Evolutionary conservation across 345 rosid genomes (phyloP), one percentile per base, ranked within the genome.

Genomic region (Pistacia vera): DNA sequence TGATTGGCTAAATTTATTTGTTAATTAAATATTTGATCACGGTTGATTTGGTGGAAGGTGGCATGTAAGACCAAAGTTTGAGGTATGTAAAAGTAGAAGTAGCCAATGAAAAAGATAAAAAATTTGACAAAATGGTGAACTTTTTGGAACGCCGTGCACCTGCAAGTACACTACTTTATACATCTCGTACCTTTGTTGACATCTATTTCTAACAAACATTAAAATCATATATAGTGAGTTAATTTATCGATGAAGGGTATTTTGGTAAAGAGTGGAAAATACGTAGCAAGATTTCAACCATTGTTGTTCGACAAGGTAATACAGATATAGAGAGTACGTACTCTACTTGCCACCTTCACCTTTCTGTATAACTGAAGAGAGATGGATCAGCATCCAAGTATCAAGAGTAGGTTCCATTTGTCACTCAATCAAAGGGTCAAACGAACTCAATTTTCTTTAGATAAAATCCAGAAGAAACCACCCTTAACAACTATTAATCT

Each of bases 401-500:
- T 69, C 8, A 52, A 33, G 78, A 25, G 46, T 76, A 59, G 73
- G 67, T 76, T 72, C 28, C 81, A 77, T 66, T 67, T 66, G 74
- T 65, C 81, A 54, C 3, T 0, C n/a, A 80, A 28, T 67, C 1
- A 76, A 46, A 16, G 46, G 59, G 70, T 48, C 80, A 59, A 56
- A 30, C 8, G 44, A 9, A 18, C 20, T 16, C 12, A 18, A 38
- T 68, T 72, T 63, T 75, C 76, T 58, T 54, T 55, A 14, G 38
- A 70, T 68, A 51, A 67, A 2, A 35, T 4, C 22, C 1, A 73
- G 51, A 82, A 73, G 85, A 72, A 78, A 79, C 70, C 78, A 69
- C 61, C 20, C 30, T 51, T 80, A 71, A 71, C 35, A 59, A 28
- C 44, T 11, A 44, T 17, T 60, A 6, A 72, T 25, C 35, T 55